These are phyloP conservation scores for Laburnicola sp. DNA, from an alignment of 2,329 filamentous ascomycete genomes.

Conservation along the genomic window DNA sequence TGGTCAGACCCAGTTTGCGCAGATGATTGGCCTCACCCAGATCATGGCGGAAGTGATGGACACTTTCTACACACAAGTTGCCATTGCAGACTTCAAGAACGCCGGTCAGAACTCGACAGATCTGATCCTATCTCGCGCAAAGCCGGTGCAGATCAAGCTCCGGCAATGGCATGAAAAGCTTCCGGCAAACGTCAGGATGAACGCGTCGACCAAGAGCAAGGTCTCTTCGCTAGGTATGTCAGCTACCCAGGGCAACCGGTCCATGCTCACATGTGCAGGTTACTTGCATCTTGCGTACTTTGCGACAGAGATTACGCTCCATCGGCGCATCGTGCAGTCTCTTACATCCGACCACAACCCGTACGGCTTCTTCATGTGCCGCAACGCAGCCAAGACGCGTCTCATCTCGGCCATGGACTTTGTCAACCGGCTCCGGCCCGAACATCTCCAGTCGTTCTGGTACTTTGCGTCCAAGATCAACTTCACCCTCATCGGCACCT, in stretches of 20 bases:
- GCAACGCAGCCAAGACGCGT: slow-evolving; percentile 88
- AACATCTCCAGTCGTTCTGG: slow-evolving; percentile 90
- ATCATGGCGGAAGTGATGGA: slow-evolving; percentile 80
- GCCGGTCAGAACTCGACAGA: slow-evolving; percentile 72
- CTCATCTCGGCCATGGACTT: slow-evolving; percentile 97
- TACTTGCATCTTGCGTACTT: slow-evolving; percentile 92
- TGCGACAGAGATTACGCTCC: slow-evolving; percentile 89
- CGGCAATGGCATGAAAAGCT: slow-evolving; percentile 79
- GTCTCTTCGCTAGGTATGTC: slow-evolving; percentile 49
- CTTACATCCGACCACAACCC: slow-evolving; percentile 65
- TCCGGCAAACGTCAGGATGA: slow-evolving; percentile 67
- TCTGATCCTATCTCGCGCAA: slow-evolving; percentile 72
- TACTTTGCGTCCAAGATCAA: slow-evolving; percentile 86
- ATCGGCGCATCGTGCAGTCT: slow-evolving; percentile 86
- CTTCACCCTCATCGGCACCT: slow-evolving; percentile 92
- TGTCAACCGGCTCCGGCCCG: slow-evolving; percentile 85
- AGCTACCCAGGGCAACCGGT: not conserved
- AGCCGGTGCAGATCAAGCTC: slow-evolving; percentile 79
- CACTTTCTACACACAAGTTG: slow-evolving; percentile 78
- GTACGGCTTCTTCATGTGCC: slow-evolving; percentile 89
- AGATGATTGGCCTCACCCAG: slow-evolving; percentile 74
- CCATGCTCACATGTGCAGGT: slow-evolving; percentile 31
- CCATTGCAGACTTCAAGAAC: slow-evolving; percentile 68
- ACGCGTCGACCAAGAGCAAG: slow-evolving; percentile 51
- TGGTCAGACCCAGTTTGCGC: slow-evolving; percentile 70